phyloP scores from a whole-genome alignment of 2,329 filamentous ascomycete species.

The Teratosphaeria zuluensis region DNA sequence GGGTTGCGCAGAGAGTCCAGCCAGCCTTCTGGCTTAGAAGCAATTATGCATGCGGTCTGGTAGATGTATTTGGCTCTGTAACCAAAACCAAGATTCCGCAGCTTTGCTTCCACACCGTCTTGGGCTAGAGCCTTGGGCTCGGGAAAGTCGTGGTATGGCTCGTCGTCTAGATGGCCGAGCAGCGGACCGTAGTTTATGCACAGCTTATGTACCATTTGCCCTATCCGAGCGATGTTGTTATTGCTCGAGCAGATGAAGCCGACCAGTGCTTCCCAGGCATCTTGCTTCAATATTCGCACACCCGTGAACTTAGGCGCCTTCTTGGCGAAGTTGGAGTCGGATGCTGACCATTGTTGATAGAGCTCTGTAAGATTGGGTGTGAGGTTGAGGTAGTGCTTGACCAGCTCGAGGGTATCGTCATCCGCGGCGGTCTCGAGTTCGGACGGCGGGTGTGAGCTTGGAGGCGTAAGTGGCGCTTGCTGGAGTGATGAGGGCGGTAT shows the following conservation, averaged over 20 bases:
- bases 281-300: conserved; percentile 84
- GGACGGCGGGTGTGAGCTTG: conserved; percentile 29
- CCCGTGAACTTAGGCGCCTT: conserved; percentile 82
- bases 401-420: conserved; percentile 63
- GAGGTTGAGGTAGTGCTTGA: conserved; percentile 83
- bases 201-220: conserved; percentile 91
- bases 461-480: conserved; percentile 27
- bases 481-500: conserved; percentile 41
- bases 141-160: conserved; percentile 79
- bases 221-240: conserved; percentile 93
- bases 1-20: conserved; percentile 69
- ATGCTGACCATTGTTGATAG: conserved; percentile 77
- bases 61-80: conserved; percentile 91
- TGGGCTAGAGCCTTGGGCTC: conserved; percentile 61
- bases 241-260: conserved; percentile 98
- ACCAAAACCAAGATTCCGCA: conserved; percentile 81
- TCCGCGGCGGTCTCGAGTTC: conserved; percentile 26
- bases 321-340: conserved; percentile 79
- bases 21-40: conserved; percentile 60
- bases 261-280: conserved; percentile 89
- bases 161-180: conserved; percentile 55
- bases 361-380: conserved; percentile 62
- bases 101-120: conserved; percentile 64
- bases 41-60: conserved; percentile 69
- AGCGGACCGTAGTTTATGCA: conserved; percentile 76